Evolutionary conservation across 345 rosid genomes (phyloP).

Genomic region (Eucalyptus albens): DNA sequence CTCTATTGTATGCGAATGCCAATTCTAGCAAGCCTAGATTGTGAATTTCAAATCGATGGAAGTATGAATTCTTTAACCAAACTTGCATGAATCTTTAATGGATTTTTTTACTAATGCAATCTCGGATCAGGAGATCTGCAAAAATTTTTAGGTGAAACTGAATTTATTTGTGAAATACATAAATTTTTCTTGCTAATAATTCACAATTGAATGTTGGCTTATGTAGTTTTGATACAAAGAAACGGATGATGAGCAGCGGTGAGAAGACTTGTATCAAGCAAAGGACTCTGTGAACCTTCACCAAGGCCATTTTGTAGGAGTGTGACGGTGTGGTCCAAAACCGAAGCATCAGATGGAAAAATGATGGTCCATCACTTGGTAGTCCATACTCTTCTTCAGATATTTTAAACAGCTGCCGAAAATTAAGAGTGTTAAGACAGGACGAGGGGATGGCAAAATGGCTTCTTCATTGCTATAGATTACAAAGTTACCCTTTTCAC

Average conservation of each 20-base stretch:
- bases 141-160: not conserved
- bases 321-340: not conserved
- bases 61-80: not conserved
- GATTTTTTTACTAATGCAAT: no score
- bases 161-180: no score
- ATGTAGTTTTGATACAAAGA: not conserved
- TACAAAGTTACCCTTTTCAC: not conserved
- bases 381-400: slow-evolving; percentile 18
- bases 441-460: not conserved
- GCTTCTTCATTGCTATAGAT: not conserved
- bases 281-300: not conserved
- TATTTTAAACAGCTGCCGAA: slow-evolving; percentile 1
- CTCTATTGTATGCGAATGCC: not conserved
- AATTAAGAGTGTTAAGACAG: not conserved
- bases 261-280: not conserved
- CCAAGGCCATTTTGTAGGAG: not conserved
- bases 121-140: not conserved
- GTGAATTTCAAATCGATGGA: not conserved
- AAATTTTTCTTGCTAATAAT: not conserved
- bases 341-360: no score
- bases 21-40: not conserved
- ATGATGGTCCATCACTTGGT: not conserved
- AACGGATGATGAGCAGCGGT: not conserved
- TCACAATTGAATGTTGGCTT: not conserved
- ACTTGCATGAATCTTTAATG: not conserved